phyloP scores from a whole-genome alignment of 1,139 yeast genomes.

The Candida smagusa region DNA sequence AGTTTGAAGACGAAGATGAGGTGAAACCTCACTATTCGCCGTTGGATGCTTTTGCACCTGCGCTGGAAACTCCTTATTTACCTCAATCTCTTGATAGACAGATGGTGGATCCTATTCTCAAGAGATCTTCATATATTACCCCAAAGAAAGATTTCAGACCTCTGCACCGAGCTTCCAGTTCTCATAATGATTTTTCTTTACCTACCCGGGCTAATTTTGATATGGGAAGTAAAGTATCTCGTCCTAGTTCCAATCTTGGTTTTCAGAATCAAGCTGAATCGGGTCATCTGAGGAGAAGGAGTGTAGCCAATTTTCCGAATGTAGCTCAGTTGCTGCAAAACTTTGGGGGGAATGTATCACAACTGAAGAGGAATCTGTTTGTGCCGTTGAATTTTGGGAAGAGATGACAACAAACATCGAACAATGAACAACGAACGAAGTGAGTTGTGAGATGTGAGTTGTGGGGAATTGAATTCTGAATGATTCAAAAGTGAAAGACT shows the following conservation, averaged over 20 bases:
- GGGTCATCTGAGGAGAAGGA: conserved; percentile 3
- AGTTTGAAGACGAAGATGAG: conserved; percentile 18
- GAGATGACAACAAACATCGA: neutral
- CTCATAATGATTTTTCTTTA: conserved; percentile 1
- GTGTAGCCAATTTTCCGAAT: conserved; percentile 3
- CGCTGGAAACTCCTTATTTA: conserved; percentile 3
- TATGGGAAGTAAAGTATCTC: conserved; percentile 1
- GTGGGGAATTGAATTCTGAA: too few species aligned
- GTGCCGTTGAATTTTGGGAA: conserved; percentile 2
- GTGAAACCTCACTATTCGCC: conserved; percentile 4
- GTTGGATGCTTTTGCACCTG: conserved; percentile 6
- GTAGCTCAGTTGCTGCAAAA: conserved; percentile 3
- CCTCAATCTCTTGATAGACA: conserved; percentile 6
- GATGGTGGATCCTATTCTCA: conserved; percentile 6
- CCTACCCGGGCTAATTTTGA: conserved; percentile 9
- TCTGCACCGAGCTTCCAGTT: neutral
- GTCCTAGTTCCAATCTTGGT: conserved; percentile 3
- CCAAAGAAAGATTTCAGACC: conserved; percentile 2
- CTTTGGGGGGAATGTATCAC: conserved; percentile 2
- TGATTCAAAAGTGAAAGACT: too few species aligned
- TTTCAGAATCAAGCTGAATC: conserved; percentile 1
- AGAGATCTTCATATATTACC: conserved; percentile 4
- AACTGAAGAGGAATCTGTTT: conserved; percentile 1
- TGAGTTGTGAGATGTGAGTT: too few species aligned
- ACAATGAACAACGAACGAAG: too few species aligned